A percentile compares a stretch with the other conserved stretches of the same genome.
Evolutionary conservation across 352 stramenopile genomes (phyloP).

Genomic region (Phytophthora boehmeriae): DNA sequence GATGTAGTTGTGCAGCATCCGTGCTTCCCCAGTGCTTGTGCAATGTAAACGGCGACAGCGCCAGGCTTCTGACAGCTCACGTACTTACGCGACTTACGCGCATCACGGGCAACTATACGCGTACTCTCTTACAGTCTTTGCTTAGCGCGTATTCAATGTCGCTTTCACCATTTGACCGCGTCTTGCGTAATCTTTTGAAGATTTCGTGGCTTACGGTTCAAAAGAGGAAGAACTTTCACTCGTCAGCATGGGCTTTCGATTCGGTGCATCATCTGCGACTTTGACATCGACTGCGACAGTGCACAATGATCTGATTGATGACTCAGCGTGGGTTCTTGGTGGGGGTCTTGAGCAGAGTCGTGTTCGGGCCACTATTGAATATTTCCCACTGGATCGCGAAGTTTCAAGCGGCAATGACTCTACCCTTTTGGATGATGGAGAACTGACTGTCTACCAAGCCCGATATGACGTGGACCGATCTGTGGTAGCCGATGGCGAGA

Average conservation of each 20-base stretch:
- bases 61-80: slow-evolving; percentile 41
- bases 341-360: slow-evolving; percentile 70
- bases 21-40: slow-evolving; percentile 39
- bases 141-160: slow-evolving; percentile 76
- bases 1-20: slow-evolving; percentile 31
- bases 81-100: slow-evolving; percentile 51
- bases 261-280: slow-evolving; percentile 55
- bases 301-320: slow-evolving; percentile 60
- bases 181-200: slow-evolving; percentile 61
- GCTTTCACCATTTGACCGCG: slow-evolving; percentile 59
- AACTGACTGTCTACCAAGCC: slow-evolving; percentile 10
- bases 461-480: slow-evolving; percentile 10
- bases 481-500: slow-evolving; percentile 7
- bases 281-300: slow-evolving; percentile 26
- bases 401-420: slow-evolving; percentile 35
- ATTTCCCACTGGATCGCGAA: slow-evolving; percentile 65
- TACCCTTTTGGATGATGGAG: slow-evolving; percentile 38
- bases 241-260: slow-evolving; percentile 65
- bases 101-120: slow-evolving; percentile 47
- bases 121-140: slow-evolving; percentile 61
- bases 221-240: slow-evolving; percentile 52
- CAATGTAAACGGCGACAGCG: slow-evolving; percentile 12
- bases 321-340: slow-evolving; percentile 68
- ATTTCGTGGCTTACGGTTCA: slow-evolving; percentile 49
- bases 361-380: slow-evolving; percentile 71